Percentiles rank a stretch among this genome's conserved stretches.
These are phyloP conservation scores for Aspergillus puulaauensis DNA, from an alignment of 2,329 filamentous ascomycete genomes.

Conservation along the genomic window DNA sequence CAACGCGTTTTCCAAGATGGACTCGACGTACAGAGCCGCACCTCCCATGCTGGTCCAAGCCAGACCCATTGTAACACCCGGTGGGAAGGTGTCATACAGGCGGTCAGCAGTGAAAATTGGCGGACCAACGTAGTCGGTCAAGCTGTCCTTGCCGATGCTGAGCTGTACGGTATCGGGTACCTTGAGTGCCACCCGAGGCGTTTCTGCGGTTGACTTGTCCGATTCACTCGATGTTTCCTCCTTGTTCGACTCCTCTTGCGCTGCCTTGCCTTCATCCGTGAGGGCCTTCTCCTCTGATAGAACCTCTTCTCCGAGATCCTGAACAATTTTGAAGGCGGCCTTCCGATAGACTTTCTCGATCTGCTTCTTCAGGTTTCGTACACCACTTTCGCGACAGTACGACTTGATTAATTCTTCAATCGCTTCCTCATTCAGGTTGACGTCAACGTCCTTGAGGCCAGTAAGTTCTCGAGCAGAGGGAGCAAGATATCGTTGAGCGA, in stretches of 20 bases:
- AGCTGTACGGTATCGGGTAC: conserved; percentile 88
- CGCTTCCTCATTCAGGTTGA: conserved; percentile 80
- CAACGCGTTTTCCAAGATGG: conserved; percentile 83
- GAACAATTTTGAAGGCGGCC: conserved; percentile 93
- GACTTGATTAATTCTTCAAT: conserved; percentile 98
- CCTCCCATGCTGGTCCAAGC: conserved; percentile 98
- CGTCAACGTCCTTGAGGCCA: conserved; percentile 85
- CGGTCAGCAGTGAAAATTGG: conserved; percentile 94
- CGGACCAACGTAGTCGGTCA: conserved; percentile 95
- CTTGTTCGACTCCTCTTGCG: conserved; percentile 58
- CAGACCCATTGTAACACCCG: conserved; percentile 95
- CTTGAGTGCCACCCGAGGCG: conserved; percentile 71
- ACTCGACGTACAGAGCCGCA: conserved; percentile 94
- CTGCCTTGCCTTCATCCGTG: conserved; percentile 81
- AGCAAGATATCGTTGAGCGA: conserved; percentile 87
- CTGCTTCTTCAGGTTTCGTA: conserved; percentile 97
- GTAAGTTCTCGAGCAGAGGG: conserved; percentile 93
- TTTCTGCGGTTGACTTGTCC: conserved; percentile 47
- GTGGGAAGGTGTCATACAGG: conserved; percentile 87
- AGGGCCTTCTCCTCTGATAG: conserved; percentile 78
- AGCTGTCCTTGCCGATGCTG: conserved; percentile 79
- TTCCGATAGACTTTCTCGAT: conserved; percentile 99
- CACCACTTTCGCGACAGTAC: conserved; percentile 95
- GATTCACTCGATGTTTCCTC: conserved; percentile 53
- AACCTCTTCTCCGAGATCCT: conserved; percentile 83